Base-by-base conservation (phyloP, 306 rosid genomes). In the Cucumis hystrix region DNA sequence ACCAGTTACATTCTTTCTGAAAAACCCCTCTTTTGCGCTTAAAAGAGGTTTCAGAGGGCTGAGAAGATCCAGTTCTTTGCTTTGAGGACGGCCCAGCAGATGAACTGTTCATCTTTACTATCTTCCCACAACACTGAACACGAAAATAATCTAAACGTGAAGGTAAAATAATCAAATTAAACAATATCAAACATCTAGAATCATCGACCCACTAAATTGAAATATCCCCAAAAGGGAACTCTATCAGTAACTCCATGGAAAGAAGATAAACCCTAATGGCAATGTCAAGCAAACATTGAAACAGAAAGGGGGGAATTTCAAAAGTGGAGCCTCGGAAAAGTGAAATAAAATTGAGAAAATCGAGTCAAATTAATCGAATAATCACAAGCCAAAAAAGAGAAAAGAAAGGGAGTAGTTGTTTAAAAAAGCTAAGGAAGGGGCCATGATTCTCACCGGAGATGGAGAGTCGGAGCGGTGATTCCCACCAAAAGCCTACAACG, bases 1-100 rank as follows among this genome's bases (percentile, higher is more conserved):
- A 18, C 5, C 0, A n/a, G 81, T 80, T 72, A 92, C 97, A 79
- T 77, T 92, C 97, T 85, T 90, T 94, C 68, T 94, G 96, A 82
- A 94, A 94, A 70, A 89, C 91, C 79, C 98, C 97, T 18, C 96
- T 80, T 82, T 90, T 94, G 20, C 97, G 97, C 83, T 90, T 95
- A 67, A 84, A 82, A 10, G 96, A 85, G 80, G 96, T 83, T 51
- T 95, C 98, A 4, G 98, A 85, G 43, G 93, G 87, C 79, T 92
- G 98, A 0, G 97, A 83, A 17, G 92, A 83, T 72, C 93, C 88
- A 37, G 91, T 80, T 84, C 81, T 92, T 23, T 84, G 79, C 83
- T 94, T 94, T 9, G 96, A 87, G 7, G 93, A 89, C 60, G 88
- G 45, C 55, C 89, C 97, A 1, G 85, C 84, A 1, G 86, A 57